phyloP scores from a whole-genome alignment of 306 rosid genomes.

The Cicer chorassanicum region DNA sequence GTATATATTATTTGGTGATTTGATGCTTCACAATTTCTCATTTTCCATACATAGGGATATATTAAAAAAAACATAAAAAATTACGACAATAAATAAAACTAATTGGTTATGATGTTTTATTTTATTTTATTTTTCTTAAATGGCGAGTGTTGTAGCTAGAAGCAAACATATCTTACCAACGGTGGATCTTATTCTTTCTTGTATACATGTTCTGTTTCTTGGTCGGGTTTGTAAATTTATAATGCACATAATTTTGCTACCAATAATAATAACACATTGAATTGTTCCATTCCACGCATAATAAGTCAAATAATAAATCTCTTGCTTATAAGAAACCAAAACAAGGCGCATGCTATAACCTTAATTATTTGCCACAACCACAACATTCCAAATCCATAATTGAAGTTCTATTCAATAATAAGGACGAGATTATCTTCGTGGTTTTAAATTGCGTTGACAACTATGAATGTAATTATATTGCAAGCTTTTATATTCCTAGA shows the following conservation, averaged over 20 bases:
- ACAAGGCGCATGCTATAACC: conserved; percentile 30
- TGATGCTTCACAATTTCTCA: no score
- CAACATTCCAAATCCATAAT: conserved; percentile 35
- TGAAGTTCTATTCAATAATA: conserved; percentile 18
- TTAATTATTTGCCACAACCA: conserved; percentile 35
- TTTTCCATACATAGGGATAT: no score
- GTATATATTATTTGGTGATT: no score
- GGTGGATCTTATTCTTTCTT: conserved; percentile 42
- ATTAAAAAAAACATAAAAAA: no score
- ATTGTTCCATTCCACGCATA: conserved; percentile 29
- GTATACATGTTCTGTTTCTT: conserved; percentile 43
- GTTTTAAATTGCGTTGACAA: no score
- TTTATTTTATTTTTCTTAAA: no score
- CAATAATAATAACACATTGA: conserved; percentile 15
- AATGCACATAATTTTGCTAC: conserved; percentile 39
- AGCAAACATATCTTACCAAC: conserved; percentile 45
- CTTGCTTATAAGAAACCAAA: conserved; percentile 36
- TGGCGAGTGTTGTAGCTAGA: neutral
- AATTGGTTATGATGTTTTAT: no score
- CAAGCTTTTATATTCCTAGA: no score
- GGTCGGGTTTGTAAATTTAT: conserved; percentile 29
- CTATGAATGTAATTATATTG: no score
- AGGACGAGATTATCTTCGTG: conserved; percentile 22
- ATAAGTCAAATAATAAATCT: conserved; percentile 33
- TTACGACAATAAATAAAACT: no score